Evolutionary conservation across 208 protist species (phyloP).

Genomic region (Wallacemonas sp.): DNA sequence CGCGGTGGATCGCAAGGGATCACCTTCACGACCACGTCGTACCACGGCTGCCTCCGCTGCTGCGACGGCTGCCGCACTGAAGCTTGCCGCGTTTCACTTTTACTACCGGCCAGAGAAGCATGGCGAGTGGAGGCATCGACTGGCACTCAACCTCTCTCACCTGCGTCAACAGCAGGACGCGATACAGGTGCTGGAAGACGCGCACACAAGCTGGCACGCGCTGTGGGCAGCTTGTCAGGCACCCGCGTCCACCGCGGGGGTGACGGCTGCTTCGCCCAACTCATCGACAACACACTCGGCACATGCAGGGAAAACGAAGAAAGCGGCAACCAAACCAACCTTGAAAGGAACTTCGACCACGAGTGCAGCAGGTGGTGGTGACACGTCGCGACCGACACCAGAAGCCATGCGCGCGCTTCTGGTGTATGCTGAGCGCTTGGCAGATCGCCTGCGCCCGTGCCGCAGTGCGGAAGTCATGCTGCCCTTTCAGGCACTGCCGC

Average conservation of each 20-base stretch:
- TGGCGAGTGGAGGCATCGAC: constrained; percentile 59
- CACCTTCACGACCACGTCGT: constrained; percentile 2
- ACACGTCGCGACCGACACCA: too few species aligned
- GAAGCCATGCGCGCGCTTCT: constrained; percentile 6
- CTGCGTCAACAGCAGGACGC: constrained; percentile 46
- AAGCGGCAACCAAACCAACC: not conserved
- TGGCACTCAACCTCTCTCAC: constrained; percentile 64
- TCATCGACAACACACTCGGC: too few species aligned
- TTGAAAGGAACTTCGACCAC: not conserved
- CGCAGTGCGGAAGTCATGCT: not conserved
- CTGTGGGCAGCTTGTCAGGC: not conserved
- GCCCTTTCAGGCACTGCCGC: not conserved
- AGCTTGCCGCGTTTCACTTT: constrained; percentile 36
- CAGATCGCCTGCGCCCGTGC: not conserved
- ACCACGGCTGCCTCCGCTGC: not conserved
- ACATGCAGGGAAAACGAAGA: not conserved
- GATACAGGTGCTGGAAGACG: constrained; percentile 44
- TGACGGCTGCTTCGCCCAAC: too few species aligned
- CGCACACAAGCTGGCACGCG: constrained; percentile 41
- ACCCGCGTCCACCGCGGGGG: not conserved
- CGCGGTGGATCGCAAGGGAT: not conserved
- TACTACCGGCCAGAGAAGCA: constrained; percentile 63
- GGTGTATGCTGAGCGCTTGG: not conserved
- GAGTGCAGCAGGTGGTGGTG: not conserved
- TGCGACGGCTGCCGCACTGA: not conserved